Evolutionary conservation across 1,284 basidiomycete species (phyloP).

Genomic region (Apiotrichum brassicae): DNA sequence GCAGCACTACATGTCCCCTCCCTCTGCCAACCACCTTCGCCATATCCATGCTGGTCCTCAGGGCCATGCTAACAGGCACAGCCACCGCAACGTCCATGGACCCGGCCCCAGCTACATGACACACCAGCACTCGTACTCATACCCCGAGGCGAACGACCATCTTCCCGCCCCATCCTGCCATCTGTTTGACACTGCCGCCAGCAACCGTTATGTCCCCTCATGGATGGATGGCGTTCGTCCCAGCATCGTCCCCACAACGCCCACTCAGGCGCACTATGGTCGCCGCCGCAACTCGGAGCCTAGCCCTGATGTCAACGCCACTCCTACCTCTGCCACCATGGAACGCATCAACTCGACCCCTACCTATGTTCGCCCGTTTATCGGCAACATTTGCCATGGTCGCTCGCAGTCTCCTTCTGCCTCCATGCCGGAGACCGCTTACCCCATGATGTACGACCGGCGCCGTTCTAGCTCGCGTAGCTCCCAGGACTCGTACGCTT

Average conservation of each 20-base stretch:
- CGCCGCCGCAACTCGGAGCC: neutral
- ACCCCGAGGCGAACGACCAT: neutral
- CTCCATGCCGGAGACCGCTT: no score
- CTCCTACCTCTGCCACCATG: neutral
- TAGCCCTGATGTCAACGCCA: no score
- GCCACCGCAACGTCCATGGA: no score
- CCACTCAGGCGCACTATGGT: neutral
- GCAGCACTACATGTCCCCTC: no score
- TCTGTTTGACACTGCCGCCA: neutral
- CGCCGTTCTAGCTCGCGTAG: neutral
- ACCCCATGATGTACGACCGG: neutral
- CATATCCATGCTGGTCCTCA: no score
- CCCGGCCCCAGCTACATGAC: neutral
- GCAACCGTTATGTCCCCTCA: neutral
- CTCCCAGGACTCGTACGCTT: neutral
- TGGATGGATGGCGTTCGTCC: neutral
- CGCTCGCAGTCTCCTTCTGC: no score
- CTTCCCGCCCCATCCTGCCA: neutral
- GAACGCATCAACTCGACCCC: neutral
- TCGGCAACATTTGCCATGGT: neutral
- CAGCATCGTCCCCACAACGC: neutral
- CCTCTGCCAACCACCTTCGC: no score
- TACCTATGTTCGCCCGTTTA: neutral
- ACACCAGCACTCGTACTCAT: neutral
- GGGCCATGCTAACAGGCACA: no score